Percentiles rank a stretch among this genome's conserved stretches.
Evolutionary conservation across 192 early-diverging fungal genomes (phyloP).

Genomic region (Podila clonocystis): DNA sequence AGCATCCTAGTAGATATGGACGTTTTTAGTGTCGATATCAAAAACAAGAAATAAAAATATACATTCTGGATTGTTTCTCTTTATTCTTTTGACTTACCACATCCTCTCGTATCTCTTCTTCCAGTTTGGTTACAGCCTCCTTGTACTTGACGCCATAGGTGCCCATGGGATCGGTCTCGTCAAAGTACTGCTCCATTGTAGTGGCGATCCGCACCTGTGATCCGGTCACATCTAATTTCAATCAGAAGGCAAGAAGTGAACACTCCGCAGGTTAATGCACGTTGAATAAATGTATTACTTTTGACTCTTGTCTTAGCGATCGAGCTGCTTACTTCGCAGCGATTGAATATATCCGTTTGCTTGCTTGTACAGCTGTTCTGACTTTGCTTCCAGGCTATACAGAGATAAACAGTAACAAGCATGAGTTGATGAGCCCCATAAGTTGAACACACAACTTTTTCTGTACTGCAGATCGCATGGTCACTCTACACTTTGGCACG

Average conservation of each 20-base stretch:
- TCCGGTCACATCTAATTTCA: constrained; percentile 76
- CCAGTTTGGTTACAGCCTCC: constrained; percentile 80
- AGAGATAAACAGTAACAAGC: neutral
- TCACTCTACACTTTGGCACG: constrained; percentile 68
- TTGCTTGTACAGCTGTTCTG: constrained; percentile 87
- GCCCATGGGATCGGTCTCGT: constrained; percentile 79
- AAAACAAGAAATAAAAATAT: too few relatives aligned
- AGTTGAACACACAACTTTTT: too few relatives aligned
- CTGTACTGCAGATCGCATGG: neutral
- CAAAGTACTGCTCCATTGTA: constrained; percentile 89
- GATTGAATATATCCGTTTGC: constrained; percentile 93
- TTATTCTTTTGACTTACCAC: constrained; percentile 22
- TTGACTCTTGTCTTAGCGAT: neutral
- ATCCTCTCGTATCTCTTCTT: constrained; percentile 82
- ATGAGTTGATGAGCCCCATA: neutral
- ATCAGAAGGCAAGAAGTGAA: constrained; percentile 25
- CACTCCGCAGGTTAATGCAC: neutral
- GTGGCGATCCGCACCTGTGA: constrained; percentile 89
- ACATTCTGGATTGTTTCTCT: too few relatives aligned
- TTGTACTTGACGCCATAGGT: constrained; percentile 84
- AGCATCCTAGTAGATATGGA: constrained; percentile 63
- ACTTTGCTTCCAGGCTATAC: constrained; percentile 81
- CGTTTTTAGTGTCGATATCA: too few relatives aligned
- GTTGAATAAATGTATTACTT: neutral
- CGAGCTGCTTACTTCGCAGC: constrained; percentile 68